Percentiles rank a stretch among this genome's conserved stretches.
Evolutionary conservation across 2,329 filamentous ascomycete species (phyloP).

Genomic region (Beauveria sp.): DNA sequence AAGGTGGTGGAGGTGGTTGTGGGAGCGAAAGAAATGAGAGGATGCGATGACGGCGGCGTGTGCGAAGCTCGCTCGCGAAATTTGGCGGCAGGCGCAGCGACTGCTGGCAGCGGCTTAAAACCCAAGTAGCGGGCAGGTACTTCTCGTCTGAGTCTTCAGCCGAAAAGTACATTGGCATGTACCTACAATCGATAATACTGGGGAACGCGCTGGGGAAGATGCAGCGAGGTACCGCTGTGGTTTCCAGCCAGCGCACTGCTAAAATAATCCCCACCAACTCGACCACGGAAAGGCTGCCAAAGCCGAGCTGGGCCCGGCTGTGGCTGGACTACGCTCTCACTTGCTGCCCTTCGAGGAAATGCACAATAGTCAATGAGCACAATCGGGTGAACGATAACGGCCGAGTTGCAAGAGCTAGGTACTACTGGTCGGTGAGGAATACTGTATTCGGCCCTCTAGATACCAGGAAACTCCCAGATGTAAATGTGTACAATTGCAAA

Average conservation of each 20-base stretch:
- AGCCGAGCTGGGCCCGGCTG: background rate
- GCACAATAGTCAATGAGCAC: no score
- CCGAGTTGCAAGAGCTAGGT: background rate
- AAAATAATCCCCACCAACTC: background rate
- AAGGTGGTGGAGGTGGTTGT: background rate
- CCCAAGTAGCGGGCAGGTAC: background rate
- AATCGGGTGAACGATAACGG: no score
- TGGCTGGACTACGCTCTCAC: background rate
- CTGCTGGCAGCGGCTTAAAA: background rate
- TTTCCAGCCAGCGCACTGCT: background rate
- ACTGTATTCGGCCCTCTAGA: background rate
- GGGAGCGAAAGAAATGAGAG: slow-evolving; percentile 3
- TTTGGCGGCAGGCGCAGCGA: slow-evolving; percentile 9
- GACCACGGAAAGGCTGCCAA: background rate
- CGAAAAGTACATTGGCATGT: background rate
- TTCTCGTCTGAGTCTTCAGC: background rate
- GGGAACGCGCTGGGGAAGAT: background rate
- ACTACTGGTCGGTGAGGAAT: background rate
- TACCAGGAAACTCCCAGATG: background rate
- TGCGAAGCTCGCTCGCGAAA: slow-evolving; percentile 9
- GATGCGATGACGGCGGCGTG: slow-evolving; percentile 10
- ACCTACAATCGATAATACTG: background rate
- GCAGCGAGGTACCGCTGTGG: background rate
- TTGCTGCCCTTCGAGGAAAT: no score
- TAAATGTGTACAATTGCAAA: slow-evolving; percentile 3